Conservation (phyloP, 2,329 filamentous ascomycete species). For the Fusarium tupiense region DNA sequence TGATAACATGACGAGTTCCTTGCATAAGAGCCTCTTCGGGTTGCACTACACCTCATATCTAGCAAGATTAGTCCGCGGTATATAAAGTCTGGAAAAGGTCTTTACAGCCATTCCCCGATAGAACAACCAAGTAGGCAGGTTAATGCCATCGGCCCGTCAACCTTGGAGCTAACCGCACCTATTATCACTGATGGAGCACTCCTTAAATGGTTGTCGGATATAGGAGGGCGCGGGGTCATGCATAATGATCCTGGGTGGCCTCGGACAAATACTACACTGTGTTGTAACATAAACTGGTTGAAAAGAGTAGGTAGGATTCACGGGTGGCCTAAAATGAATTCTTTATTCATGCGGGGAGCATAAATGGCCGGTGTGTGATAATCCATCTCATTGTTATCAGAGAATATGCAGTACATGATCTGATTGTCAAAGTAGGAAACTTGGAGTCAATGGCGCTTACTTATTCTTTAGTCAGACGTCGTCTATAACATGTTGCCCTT, state of each 20-base stretch:
- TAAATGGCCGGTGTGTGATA: no score
- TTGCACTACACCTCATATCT: not conserved
- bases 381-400: no score
- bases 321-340: not conserved
- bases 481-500: not conserved
- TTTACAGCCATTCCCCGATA: not conserved
- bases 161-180: not conserved
- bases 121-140: not conserved
- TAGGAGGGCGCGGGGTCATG: not conserved
- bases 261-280: not conserved
- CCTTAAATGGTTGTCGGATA: not conserved
- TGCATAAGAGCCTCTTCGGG: not conserved
- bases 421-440: no score
- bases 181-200: rapidly evolving
- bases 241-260: not conserved
- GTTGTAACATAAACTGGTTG: not conserved
- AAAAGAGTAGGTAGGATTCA: not conserved
- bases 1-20: not conserved
- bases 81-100: not conserved
- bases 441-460: rapidly evolving
- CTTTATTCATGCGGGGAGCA: rapidly evolving
- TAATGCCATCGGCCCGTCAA: not conserved
- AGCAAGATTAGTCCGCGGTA: not conserved
- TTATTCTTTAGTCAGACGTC: not conserved
- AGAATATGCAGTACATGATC: no score